Base-by-base conservation (phyloP, 2,329 filamentous ascomycete species). In the Seiridium unicorne region DNA sequence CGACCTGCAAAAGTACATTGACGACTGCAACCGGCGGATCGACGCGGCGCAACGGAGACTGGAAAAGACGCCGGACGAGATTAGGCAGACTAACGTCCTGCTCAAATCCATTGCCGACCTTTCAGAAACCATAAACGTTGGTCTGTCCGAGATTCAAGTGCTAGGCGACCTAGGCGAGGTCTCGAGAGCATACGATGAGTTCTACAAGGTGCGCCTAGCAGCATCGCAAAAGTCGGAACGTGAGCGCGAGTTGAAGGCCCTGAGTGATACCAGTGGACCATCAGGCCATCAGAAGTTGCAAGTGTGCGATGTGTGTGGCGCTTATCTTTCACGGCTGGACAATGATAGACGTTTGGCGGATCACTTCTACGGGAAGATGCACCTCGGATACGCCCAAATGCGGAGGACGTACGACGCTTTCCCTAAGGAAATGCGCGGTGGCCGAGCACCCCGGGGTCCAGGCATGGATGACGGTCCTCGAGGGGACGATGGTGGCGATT, bases 301-400 rank as follows among this genome's bases (percentile, higher is more conserved):
- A 74, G 95, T 99, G 51, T 99, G 95, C 82, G 95, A 99, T 76
- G 95, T 98, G 1, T 99, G 95, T 75, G 95, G 95, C 63, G 95
- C 95, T 5, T 99, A 98, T 74, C 84, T 99, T 44, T 93, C 89
- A 63, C 81, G 95, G 31, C 84, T 99, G 38, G 95, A 99, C 73
- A 99, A 99, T 72, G 95, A 99, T 74, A 86, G 95, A 42, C 85
- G 95, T 36, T 76, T 99, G 71, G 95, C 95, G 26, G 95, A 99
- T 73, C 95, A 99, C 75, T 99, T 99, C 73, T 98, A 97, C 76
- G 95, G 95, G 31, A 99, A 99, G 82, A 99, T 99, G 95, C 95
- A 99, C 72, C 79, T 99, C 60, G 95, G 95, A 0, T 99, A 98
- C 73, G 95, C 95, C 13, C 92, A 97, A 77, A 99, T 99, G 95